Evolutionary conservation across 2,329 filamentous ascomycete species (phyloP).

Genomic region (Ambrosiella xylebori): DNA sequence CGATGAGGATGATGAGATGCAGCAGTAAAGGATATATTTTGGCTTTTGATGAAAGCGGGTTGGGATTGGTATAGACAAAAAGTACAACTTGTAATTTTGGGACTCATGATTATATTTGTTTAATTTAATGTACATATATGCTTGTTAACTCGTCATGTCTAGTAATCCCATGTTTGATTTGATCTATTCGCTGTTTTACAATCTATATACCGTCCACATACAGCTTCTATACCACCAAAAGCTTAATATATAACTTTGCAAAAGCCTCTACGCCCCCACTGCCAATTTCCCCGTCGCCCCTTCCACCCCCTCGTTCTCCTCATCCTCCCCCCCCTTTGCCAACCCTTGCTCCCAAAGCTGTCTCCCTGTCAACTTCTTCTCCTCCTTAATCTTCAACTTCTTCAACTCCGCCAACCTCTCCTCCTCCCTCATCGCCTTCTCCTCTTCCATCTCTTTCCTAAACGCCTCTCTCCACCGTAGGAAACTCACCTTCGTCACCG

Average conservation of each 20-base stretch:
- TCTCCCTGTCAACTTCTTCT: constrained; percentile 52
- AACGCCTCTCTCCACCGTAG: constrained; percentile 68
- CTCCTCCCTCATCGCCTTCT: constrained; percentile 49
- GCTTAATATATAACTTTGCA: background rate
- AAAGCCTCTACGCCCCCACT: constrained; percentile 32
- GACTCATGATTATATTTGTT: background rate
- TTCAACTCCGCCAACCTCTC: constrained; percentile 70
- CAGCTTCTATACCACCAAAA: too few relatives aligned
- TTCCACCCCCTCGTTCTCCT: constrained; percentile 40
- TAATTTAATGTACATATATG: background rate
- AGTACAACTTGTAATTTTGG: background rate
- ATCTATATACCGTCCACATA: too few relatives aligned
- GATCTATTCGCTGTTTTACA: too few relatives aligned
- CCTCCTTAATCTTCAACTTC: constrained; percentile 50
- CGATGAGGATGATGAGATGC: constrained; percentile 43
- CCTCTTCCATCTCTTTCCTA: constrained; percentile 61
- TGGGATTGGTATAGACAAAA: background rate
- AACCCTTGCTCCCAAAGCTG: constrained; percentile 67
- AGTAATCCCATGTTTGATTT: too few relatives aligned
- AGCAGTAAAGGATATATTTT: constrained; percentile 17
- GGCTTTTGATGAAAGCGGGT: background rate
- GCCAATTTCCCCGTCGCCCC: constrained; percentile 52
- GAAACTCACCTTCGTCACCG: constrained; percentile 77
- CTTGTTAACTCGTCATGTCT: background rate
- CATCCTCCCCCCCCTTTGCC: constrained; percentile 48